Conservation (phyloP, 2,329 filamentous ascomycete species). For the Leptographium procerum region DNA sequence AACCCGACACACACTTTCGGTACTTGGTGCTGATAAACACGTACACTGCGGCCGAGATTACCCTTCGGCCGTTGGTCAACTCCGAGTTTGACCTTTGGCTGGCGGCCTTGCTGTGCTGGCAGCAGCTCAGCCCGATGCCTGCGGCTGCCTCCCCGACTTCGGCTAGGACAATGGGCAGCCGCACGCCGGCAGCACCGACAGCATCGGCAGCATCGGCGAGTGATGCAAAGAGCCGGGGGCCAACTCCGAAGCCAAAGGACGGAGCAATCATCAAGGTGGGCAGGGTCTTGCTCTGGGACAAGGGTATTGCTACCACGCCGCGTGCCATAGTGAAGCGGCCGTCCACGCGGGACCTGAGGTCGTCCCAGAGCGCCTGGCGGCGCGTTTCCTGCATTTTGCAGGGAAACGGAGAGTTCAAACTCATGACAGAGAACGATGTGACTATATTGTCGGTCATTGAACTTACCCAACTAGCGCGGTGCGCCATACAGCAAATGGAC, state of each 20-base stretch:
- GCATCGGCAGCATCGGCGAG: slow-evolving; percentile 25
- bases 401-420: slow-evolving; percentile 87
- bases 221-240: slow-evolving; percentile 27
- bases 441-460: slow-evolving; percentile 73
- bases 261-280: slow-evolving; percentile 90
- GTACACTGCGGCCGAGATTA: slow-evolving; percentile 46
- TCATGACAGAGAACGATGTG: slow-evolving; percentile 77
- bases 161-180: slow-evolving; percentile 23
- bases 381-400: slow-evolving; percentile 86
- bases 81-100: slow-evolving; percentile 71
- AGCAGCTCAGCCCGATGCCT: slow-evolving; percentile 51
- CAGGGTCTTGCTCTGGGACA: slow-evolving; percentile 85
- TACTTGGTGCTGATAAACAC: slow-evolving; percentile 45
- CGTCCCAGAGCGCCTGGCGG: slow-evolving; percentile 59
- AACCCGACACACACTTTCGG: slow-evolving; percentile 29
- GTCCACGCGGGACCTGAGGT: slow-evolving; percentile 44
- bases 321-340: slow-evolving; percentile 44
- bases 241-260: slow-evolving; percentile 44
- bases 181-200: slow-evolving; percentile 26
- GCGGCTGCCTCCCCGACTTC: slow-evolving; percentile 21
- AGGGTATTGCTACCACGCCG: slow-evolving; percentile 46
- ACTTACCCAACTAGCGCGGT: slow-evolving; percentile 77
- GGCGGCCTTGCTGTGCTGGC: slow-evolving; percentile 71
- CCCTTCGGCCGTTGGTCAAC: slow-evolving; percentile 51
- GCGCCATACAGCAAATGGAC: slow-evolving; percentile 82